Percentiles rank a stretch among this genome's conserved stretches.
These are phyloP conservation scores for Plectosphaerella cucumerina DNA, from an alignment of 2,329 filamentous ascomycete genomes.

Conservation along the genomic window DNA sequence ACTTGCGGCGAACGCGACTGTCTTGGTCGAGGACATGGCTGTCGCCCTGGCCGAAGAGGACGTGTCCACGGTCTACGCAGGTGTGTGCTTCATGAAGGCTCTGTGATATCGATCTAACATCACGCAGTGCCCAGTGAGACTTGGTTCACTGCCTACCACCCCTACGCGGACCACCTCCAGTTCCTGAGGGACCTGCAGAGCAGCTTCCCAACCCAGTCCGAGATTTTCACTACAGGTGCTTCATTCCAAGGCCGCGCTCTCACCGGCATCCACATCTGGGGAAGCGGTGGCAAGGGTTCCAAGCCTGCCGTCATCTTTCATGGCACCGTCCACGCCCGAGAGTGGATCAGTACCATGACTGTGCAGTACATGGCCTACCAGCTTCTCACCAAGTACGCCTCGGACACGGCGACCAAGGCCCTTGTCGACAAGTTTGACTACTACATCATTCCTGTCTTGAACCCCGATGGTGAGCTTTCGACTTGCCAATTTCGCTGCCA, in stretches of 20 bases:
- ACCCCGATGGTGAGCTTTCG: conserved; percentile 36
- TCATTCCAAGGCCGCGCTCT: conserved; percentile 47
- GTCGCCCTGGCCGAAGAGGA: conserved; percentile 24
- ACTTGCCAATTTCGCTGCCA: background rate
- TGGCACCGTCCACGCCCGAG: conserved; percentile 46
- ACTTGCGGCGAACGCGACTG: conserved; percentile 22
- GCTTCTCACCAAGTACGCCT: conserved; percentile 33
- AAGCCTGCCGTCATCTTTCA: conserved; percentile 47
- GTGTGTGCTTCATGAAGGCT: conserved; percentile 13
- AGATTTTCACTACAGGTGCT: conserved; percentile 38
- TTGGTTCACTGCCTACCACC: conserved; percentile 47
- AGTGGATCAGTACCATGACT: conserved; percentile 46
- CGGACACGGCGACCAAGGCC: conserved; percentile 27
- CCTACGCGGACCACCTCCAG: conserved; percentile 42
- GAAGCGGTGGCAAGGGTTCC: conserved; percentile 30
- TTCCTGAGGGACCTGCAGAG: conserved; percentile 38
- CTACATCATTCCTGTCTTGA: conserved; percentile 47
- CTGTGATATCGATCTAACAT: conserved; percentile 8
- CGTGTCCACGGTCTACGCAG: conserved; percentile 2
- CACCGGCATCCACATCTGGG: conserved; percentile 51
- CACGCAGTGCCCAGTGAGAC: conserved; percentile 14
- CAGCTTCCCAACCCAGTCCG: conserved; percentile 38
- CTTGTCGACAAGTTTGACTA: conserved; percentile 54
- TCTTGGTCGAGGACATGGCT: conserved; percentile 24
- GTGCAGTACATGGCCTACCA: conserved; percentile 43